These are phyloP conservation scores for Cadophora malorum DNA, from an alignment of 2,329 filamentous ascomycete genomes.

Conservation along the genomic window DNA sequence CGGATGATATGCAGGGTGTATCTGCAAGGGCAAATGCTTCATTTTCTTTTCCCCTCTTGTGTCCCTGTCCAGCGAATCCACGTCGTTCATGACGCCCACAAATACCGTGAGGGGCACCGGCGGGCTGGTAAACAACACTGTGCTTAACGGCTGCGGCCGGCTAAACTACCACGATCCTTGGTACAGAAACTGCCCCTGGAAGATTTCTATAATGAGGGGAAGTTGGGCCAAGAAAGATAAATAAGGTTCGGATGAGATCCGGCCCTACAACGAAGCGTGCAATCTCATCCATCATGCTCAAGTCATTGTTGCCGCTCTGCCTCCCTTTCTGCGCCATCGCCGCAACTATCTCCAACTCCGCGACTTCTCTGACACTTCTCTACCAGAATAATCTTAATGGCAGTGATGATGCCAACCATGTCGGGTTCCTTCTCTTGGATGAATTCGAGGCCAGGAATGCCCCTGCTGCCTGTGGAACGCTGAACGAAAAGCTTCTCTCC, in stretches of 20 bases:
- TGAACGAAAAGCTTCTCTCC: constrained; percentile 56
- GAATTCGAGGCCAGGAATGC: constrained; percentile 48
- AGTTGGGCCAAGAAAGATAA: not conserved
- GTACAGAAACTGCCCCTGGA: not conserved
- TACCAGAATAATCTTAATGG: constrained; percentile 62
- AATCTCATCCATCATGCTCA: constrained; percentile 20
- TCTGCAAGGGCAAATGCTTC: constrained; percentile 5
- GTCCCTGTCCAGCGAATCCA: not conserved
- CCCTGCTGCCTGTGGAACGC: constrained; percentile 51
- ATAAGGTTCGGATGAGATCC: constrained; percentile 16
- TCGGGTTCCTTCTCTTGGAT: constrained; percentile 57
- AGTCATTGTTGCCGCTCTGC: constrained; percentile 10
- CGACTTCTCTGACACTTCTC: constrained; percentile 55
- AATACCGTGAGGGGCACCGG: not conserved
- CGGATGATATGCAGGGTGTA: constrained; percentile 2
- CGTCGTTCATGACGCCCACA: constrained; percentile 3
- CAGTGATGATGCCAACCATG: constrained; percentile 58
- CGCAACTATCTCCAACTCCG: constrained; percentile 42
- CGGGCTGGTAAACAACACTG: not conserved
- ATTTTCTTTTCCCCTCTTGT: not conserved
- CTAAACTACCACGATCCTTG: not conserved
- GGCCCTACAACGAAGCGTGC: not conserved
- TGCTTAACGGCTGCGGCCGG: constrained; percentile 5
- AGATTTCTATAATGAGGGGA: constrained; percentile 16
- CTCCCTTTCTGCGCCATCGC: constrained; percentile 9